phyloP scores from a whole-genome alignment of 2,329 filamentous ascomycete species.

The Nectriaceae sp. region DNA sequence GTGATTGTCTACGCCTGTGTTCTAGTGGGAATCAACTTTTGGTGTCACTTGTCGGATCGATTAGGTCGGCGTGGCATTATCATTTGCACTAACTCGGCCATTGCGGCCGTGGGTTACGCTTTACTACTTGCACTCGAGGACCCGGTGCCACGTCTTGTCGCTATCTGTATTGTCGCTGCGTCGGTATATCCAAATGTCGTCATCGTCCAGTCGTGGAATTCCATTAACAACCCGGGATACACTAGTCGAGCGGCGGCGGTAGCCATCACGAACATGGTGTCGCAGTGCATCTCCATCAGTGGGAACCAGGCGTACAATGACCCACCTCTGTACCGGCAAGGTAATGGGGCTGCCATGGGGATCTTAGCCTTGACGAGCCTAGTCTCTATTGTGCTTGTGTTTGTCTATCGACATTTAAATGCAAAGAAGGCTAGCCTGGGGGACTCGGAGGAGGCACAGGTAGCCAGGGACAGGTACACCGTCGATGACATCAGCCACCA shows the following conservation, averaged over 20 bases:
- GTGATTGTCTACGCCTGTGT: not conserved
- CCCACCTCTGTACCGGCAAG: not conserved
- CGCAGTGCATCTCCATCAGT: not conserved
- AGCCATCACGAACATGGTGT: not conserved
- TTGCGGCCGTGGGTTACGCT: not conserved
- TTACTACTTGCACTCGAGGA: not conserved
- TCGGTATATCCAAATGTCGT: not conserved
- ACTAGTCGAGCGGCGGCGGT: not conserved
- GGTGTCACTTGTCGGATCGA: not conserved
- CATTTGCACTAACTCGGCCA: not conserved
- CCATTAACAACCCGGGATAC: not conserved
- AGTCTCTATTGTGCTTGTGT: not conserved
- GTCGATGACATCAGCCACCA: not conserved
- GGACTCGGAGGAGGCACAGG: not conserved
- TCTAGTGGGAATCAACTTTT: not conserved
- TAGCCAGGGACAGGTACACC: not conserved
- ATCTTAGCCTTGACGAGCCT: not conserved
- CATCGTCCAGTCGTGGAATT: not conserved
- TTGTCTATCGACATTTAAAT: not conserved
- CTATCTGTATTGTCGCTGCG: not conserved
- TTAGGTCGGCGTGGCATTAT: not conserved
- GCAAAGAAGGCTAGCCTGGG: not conserved
- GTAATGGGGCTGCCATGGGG: not conserved
- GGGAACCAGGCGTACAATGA: not conserved
- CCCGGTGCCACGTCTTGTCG: not conserved